Conservation (phyloP, 139 green algal genomes). For the Chlorella ohadii region DNA sequence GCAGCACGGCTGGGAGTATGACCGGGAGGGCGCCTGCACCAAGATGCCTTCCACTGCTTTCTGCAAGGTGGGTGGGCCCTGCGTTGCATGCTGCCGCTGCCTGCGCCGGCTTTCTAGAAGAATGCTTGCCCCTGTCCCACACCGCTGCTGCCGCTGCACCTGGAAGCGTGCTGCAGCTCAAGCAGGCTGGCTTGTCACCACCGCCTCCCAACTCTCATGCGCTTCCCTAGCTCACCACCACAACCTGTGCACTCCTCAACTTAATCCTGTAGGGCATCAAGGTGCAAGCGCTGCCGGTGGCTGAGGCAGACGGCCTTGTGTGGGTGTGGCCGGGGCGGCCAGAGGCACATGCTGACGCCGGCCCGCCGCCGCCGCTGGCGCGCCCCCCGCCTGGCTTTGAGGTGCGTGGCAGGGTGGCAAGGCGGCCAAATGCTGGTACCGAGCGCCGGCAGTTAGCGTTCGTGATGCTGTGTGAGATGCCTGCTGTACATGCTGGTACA, state of each 20-base stretch:
- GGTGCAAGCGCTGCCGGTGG: conserved; percentile 78
- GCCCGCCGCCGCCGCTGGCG: conserved; percentile 1
- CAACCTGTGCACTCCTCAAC: neutral
- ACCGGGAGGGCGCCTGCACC: conserved; percentile 79
- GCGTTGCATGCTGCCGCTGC: too few relatives aligned
- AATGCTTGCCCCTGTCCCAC: too few relatives aligned
- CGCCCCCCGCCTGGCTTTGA: conserved; percentile 13
- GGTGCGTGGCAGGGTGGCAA: too few relatives aligned
- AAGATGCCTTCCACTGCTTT: conserved; percentile 92
- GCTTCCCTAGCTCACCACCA: too few relatives aligned
- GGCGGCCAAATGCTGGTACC: too few relatives aligned
- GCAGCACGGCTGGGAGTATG: conserved; percentile 86
- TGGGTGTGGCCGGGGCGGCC: conserved; percentile 90
- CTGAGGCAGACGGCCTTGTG: conserved; percentile 93
- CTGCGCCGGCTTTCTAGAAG: too few relatives aligned
- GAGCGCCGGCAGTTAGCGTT: too few relatives aligned
- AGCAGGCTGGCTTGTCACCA: neutral
- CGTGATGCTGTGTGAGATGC: too few relatives aligned
- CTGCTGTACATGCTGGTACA: too few relatives aligned
- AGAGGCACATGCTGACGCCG: neutral
- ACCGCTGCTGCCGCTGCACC: too few relatives aligned
- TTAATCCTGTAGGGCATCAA: conserved; percentile 62
- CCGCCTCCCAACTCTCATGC: too few relatives aligned
- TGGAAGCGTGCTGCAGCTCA: too few relatives aligned
- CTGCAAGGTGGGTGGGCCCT: conserved; percentile 58